Percentiles rank a stretch among this genome's conserved stretches.
These are phyloP conservation scores for Tephrocybe sp. DNA, from an alignment of 768 basidiomycete genomes.

Conservation along the genomic window DNA sequence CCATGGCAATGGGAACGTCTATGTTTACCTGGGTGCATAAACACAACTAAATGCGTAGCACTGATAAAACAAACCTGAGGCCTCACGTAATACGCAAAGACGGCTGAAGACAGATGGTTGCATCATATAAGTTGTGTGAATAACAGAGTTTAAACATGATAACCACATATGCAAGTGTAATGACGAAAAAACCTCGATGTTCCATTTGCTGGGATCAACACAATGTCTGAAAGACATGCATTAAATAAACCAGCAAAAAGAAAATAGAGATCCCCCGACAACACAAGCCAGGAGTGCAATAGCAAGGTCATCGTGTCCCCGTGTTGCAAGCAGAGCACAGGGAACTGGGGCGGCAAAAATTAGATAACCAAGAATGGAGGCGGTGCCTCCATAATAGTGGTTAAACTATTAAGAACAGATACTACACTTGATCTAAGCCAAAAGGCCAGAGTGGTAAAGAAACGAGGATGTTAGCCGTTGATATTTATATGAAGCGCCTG, in stretches of 20 bases:
- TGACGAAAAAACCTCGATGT: not conserved
- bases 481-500: not conserved
- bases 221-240: not conserved
- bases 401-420: conserved; percentile 92
- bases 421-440: conserved; percentile 98
- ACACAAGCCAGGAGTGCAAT: conserved; percentile 59
- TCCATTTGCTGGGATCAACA: conserved; percentile 1
- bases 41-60: too few relatives aligned
- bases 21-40: too few relatives aligned
- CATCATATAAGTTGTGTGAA: too few relatives aligned
- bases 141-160: too few relatives aligned
- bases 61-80: too few relatives aligned
- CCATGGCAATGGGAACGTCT: too few relatives aligned
- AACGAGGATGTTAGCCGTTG: not conserved
- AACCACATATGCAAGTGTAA: too few relatives aligned
- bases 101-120: too few relatives aligned
- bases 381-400: conserved; percentile 58
- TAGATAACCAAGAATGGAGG: conserved; percentile 54
- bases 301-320: conserved; percentile 54
- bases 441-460: conserved; percentile 86
- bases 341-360: conserved; percentile 51
- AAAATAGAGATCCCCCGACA: conserved; percentile 49
- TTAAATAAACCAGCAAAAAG: conserved; percentile 2
- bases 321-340: conserved; percentile 61
- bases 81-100: too few relatives aligned